These are phyloP conservation scores for Stipa capillata DNA, from an alignment of 176 grass and related monocot genomes.

Conservation along the genomic window DNA sequence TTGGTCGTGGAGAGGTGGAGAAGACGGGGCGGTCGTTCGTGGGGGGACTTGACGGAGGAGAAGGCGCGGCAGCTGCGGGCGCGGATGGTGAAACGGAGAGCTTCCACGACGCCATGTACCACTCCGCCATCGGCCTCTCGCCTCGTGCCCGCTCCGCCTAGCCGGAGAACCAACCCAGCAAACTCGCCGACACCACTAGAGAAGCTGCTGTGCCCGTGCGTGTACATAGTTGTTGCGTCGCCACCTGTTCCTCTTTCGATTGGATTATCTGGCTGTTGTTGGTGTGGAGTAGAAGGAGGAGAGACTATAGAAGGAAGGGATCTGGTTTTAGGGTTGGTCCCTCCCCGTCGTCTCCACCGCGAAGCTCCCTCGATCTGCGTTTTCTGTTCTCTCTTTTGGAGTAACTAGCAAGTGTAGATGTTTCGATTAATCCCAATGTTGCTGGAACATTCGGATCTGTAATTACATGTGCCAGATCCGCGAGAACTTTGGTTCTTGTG, in stretches of 20 bases:
- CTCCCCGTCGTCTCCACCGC: background rate
- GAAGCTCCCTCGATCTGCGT: background rate
- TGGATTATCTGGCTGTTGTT: background rate
- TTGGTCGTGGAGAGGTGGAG: no score
- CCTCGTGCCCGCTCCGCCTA: slow-evolving; percentile 53
- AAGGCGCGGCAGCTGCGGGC: slow-evolving; percentile 5
- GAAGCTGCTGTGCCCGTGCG: background rate
- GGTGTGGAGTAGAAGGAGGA: background rate
- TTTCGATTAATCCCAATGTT: background rate
- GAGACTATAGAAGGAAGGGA: background rate
- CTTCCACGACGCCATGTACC: slow-evolving; percentile 16
- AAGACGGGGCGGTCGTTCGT: slow-evolving; percentile 1
- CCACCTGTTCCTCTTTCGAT: background rate
- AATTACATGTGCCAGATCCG: background rate
- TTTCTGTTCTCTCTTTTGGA: background rate
- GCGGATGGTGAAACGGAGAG: background rate
- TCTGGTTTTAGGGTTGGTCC: slow-evolving; percentile 8
- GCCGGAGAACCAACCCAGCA: background rate
- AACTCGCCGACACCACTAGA: background rate
- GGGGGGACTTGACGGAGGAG: slow-evolving; percentile 54
- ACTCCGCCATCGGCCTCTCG: slow-evolving; percentile 73
- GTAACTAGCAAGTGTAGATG: background rate
- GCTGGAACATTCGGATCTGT: background rate
- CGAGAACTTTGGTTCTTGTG: no score
- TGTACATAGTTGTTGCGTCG: background rate